A percentile compares a stretch with the other conserved stretches of the same genome.
Conservation (phyloP, 176 grass and related monocot species). For the Lolium rigidum region DNA sequence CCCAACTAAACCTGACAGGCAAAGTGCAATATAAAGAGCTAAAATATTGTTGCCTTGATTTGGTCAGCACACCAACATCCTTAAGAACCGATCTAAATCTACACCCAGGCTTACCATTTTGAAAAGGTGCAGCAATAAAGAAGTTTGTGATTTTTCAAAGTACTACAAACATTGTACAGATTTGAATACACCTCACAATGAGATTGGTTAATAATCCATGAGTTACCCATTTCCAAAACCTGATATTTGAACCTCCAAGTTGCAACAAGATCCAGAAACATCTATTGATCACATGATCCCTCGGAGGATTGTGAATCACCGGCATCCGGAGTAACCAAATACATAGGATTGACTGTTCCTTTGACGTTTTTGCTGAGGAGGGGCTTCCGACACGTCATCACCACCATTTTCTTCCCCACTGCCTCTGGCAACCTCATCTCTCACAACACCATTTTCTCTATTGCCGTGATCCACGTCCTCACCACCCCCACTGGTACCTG, state of each 20-base stretch:
- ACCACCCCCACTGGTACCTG: not conserved
- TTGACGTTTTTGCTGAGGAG: constrained; percentile 14
- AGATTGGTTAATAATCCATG: not conserved
- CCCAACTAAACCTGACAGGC: too few relatives aligned
- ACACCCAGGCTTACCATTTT: not conserved
- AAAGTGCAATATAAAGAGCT: not conserved
- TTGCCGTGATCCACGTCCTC: not conserved
- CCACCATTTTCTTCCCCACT: not conserved
- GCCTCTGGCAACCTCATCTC: not conserved
- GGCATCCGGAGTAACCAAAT: not conserved
- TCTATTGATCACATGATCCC: not conserved
- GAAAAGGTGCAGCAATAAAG: not conserved
- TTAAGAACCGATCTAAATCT: not conserved
- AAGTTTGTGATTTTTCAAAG: not conserved
- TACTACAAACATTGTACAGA: not conserved
- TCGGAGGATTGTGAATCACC: not conserved
- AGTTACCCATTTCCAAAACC: not conserved
- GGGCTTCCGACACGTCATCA: not conserved
- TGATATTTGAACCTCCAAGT: not conserved
- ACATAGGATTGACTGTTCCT: not conserved
- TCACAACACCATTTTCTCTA: not conserved
- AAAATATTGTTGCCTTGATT: not conserved
- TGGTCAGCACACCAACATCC: not conserved
- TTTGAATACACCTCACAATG: not conserved
- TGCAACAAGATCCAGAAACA: not conserved